Evolutionary conservation across 768 basidiomycete genomes (phyloP).

Genomic region (Neoboletus subvelutipes): DNA sequence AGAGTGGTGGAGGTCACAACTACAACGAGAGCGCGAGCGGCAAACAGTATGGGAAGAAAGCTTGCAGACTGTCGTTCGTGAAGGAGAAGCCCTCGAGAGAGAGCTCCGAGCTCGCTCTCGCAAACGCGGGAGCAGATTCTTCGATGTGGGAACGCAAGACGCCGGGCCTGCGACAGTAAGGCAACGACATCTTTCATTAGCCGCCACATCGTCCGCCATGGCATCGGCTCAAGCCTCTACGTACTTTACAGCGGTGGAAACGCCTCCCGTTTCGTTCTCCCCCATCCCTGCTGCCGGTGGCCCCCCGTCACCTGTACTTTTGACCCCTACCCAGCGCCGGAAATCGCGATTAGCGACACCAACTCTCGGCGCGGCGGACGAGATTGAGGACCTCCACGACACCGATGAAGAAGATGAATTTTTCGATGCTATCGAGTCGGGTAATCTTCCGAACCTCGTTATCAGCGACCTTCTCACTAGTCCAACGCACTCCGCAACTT

Average conservation of each 20-base stretch:
- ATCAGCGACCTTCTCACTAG: conserved; percentile 63
- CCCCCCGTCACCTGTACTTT: conserved; percentile 9
- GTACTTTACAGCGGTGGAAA: conserved; percentile 26
- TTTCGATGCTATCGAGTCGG: conserved; percentile 92
- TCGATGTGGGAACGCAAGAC: conserved; percentile 37
- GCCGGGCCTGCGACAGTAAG: conserved; percentile 18
- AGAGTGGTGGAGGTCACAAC: conserved; percentile 66
- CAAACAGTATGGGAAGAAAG: conserved; percentile 88
- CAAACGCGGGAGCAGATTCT: conserved; percentile 58
- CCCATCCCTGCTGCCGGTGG: not conserved
- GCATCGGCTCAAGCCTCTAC: conserved; percentile 21
- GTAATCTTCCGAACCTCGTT: conserved; percentile 72
- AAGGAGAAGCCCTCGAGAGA: conserved; percentile 80
- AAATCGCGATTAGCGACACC: conserved; percentile 15
- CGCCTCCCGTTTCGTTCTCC: conserved; percentile 13
- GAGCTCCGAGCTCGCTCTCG: conserved; percentile 66
- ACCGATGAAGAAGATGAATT: conserved; percentile 94
- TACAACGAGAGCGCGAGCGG: conserved; percentile 62
- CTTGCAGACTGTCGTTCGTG: conserved; percentile 77
- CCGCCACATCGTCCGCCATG: conserved; percentile 5
- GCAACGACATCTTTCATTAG: conserved; percentile 22
- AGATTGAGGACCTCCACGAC: conserved; percentile 38
- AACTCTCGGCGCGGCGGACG: conserved; percentile 21
- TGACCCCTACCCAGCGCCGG: conserved; percentile 27
- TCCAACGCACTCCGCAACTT: conserved; percentile 36